phyloP scores from a whole-genome alignment of 2,329 filamentous ascomycete species.

The Epichloe glyceriae region DNA sequence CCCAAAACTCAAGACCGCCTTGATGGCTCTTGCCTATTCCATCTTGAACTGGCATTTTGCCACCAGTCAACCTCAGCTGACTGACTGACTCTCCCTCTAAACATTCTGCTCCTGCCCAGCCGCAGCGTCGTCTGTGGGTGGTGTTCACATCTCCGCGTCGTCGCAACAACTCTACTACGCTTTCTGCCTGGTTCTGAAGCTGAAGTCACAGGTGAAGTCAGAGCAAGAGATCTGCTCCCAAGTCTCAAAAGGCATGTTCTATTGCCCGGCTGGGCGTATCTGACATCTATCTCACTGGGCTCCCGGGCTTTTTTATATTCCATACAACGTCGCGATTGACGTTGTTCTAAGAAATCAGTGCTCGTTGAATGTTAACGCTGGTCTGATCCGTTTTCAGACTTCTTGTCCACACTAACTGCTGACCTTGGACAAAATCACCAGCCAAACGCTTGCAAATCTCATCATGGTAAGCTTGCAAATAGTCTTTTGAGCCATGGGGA shows the following conservation, averaged over 20 bases:
- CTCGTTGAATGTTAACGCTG: not conserved
- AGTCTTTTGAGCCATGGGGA: conserved; percentile 18
- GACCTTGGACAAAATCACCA: not conserved
- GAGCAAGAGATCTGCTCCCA: not conserved
- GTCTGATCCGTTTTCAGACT: not conserved
- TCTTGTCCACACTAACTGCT: not conserved
- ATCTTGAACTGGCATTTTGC: conserved; percentile 5
- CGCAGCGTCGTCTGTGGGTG: not conserved
- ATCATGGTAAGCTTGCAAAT: conserved; percentile 5
- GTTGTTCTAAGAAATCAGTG: not conserved
- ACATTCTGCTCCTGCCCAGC: not conserved
- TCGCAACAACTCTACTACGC: not conserved
- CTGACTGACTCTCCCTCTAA: not conserved
- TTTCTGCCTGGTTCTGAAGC: not conserved
- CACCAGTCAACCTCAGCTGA: conserved; percentile 1
- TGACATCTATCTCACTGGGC: not conserved
- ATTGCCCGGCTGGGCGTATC: not conserved
- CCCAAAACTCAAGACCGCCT: conserved; percentile 5
- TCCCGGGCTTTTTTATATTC: not conserved
- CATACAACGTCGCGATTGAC: not conserved
- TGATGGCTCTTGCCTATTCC: not conserved
- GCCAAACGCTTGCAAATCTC: not conserved
- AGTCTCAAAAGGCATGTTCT: not conserved
- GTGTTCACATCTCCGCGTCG: not conserved
- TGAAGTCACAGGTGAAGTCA: not conserved